Percentiles rank a stretch among this genome's conserved stretches.
Conservation (phyloP, 768 basidiomycete genomes). For the Hysterangium stoloniferum region DNA sequence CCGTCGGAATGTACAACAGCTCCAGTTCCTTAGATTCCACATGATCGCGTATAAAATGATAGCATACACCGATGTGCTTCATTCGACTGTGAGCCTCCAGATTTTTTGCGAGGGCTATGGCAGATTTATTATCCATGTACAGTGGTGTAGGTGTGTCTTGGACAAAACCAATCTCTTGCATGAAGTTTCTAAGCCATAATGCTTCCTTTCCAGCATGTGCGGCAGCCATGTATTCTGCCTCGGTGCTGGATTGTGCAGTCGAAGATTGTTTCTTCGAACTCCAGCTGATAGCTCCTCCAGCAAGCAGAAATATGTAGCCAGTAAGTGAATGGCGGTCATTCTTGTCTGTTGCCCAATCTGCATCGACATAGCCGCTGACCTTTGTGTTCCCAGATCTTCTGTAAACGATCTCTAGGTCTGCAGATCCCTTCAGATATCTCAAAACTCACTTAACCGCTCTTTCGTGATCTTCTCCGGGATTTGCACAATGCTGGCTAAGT, state of each 20-base stretch:
- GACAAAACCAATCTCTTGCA: conserved; percentile 17
- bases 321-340: conserved; percentile 25
- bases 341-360: conserved; percentile 24
- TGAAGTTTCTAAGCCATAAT: conserved; percentile 9
- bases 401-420: conserved; percentile 7
- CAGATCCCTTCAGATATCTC: conserved; percentile 32
- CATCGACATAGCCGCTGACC: too few relatives aligned
- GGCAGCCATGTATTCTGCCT: conserved; percentile 24
- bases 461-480: conserved; percentile 30
- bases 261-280: conserved; percentile 19
- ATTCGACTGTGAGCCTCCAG: too few relatives aligned
- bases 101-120: too few relatives aligned
- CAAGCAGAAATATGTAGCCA: conserved; percentile 24
- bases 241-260: conserved; percentile 19
- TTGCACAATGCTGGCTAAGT: conserved; percentile 27
- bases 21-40: too few relatives aligned
- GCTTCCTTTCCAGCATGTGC: conserved; percentile 13
- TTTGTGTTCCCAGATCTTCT: too few relatives aligned
- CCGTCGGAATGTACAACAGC: too few relatives aligned
- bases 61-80: too few relatives aligned
- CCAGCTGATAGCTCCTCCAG: conserved; percentile 20
- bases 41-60: too few relatives aligned
- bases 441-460: conserved; percentile 31
- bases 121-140: too few relatives aligned
- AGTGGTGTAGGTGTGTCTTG: conserved; percentile 9